phyloP scores from a whole-genome alignment of 2,329 filamentous ascomycete species.

The Dryadomyces quercus-mongolicae region DNA sequence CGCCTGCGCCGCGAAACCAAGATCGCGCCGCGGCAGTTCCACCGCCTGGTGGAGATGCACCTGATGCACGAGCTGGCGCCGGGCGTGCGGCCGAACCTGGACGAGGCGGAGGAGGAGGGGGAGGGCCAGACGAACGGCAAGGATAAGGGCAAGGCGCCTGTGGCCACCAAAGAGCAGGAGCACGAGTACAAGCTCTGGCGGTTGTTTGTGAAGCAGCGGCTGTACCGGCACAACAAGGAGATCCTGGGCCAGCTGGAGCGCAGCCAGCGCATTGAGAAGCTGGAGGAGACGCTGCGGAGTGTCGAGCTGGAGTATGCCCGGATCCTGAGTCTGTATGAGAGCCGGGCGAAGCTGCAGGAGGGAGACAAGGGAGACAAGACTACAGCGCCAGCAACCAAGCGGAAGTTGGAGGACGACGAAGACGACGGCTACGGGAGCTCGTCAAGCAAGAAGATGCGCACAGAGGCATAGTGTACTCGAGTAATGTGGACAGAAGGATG shows the following conservation, averaged over 20 bases:
- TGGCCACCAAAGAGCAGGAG: constrained; percentile 40
- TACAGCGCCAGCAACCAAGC: constrained; percentile 27
- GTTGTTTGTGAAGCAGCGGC: constrained; percentile 61
- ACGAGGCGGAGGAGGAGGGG: constrained; percentile 20
- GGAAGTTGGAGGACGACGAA: constrained; percentile 25
- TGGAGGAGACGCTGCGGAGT: constrained; percentile 54
- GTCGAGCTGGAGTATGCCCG: constrained; percentile 65
- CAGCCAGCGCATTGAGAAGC: constrained; percentile 56
- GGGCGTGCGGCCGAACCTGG: constrained; percentile 41
- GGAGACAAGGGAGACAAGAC: background rate
- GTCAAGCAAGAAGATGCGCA: constrained; percentile 2
- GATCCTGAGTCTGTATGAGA: constrained; percentile 39
- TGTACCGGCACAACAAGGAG: constrained; percentile 66
- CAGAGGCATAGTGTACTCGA: background rate
- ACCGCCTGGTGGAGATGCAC: constrained; percentile 64
- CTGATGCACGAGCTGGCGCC: constrained; percentile 48
- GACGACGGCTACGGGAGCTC: constrained; percentile 31
- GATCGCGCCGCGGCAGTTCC: constrained; percentile 67
- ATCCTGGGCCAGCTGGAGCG: constrained; percentile 56
- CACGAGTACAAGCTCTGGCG: constrained; percentile 60
- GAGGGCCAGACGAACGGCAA: constrained; percentile 2
- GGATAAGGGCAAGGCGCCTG: constrained; percentile 10
- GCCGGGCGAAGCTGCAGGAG: constrained; percentile 19
- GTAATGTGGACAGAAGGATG: background rate
- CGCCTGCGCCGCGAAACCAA: constrained; percentile 50